These are phyloP conservation scores for Hanseniaspora sp. DNA, from an alignment of 1,139 yeast species.

Conservation along the genomic window DNA sequence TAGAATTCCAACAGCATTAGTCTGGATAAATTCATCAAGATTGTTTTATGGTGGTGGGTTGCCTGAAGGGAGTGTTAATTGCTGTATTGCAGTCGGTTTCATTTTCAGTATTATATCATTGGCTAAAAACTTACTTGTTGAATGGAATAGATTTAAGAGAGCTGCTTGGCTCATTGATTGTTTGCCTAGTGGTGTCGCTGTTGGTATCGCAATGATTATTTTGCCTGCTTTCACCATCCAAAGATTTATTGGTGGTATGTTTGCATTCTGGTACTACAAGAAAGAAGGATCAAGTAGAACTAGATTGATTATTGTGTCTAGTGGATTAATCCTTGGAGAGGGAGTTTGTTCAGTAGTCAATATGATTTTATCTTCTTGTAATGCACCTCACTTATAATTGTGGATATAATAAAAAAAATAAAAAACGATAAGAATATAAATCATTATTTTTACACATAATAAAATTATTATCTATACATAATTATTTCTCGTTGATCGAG, in stretches of 20 bases:
- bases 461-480: not conserved
- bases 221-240: constrained; percentile 90
- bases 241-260: constrained; percentile 78
- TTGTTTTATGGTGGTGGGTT: constrained; percentile 83
- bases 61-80: constrained; percentile 64
- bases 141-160: constrained; percentile 33
- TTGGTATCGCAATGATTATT: constrained; percentile 91
- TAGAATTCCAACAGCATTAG: constrained; percentile 86
- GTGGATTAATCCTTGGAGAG: constrained; percentile 89
- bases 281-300: constrained; percentile 39
- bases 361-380: constrained; percentile 61
- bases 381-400: constrained; percentile 37
- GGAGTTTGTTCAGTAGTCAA: constrained; percentile 77
- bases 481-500: not conserved
- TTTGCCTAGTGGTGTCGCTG: constrained; percentile 86
- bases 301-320: constrained; percentile 70
- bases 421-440: not conserved
- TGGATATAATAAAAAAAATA: not conserved
- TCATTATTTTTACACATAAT: no score
- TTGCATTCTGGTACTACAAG: constrained; percentile 51
- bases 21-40: constrained; percentile 94
- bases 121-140: constrained; percentile 44
- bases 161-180: constrained; percentile 37
- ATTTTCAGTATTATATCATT: constrained; percentile 63
- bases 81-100: constrained; percentile 54